Evolutionary conservation across 1,284 basidiomycete genomes (phyloP), one percentile per base, ranked within the genome.

Genomic region (Anthracocystis setariae): DNA sequence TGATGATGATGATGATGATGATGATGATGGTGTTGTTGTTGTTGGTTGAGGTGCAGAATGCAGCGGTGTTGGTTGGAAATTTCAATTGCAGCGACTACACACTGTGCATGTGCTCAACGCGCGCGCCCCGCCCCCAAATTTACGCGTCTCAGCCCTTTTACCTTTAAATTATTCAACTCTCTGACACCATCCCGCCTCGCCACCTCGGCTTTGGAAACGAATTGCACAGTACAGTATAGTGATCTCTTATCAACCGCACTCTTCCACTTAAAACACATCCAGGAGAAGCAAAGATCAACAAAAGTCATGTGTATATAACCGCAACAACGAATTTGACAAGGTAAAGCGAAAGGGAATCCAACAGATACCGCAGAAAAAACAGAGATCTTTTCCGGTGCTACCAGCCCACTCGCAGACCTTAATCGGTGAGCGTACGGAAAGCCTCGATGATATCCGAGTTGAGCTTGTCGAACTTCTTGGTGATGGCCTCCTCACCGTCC

Each of bases 401-500:
- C 33, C 8, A 20, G 32, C 15, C 32, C 15, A 35, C n/a, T 21
- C 18, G 5, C 10, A 37, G 8, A 15, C 13, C 39, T 58, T 38
- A 82, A 44, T 82, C 80, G 37, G 74, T 61, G 12, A 82, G 68
- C 46, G 75, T 78, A 46, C 79, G 79, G 75, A 83, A 82, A 23
- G 70, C 51, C 66, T 83, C 80, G 39, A 73, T 56, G 43, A 82
- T 79, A 52, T 82, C 79, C 54, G 54, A 55, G 64, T 74, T 68
- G 48, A 83, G 76, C 69, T 80, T 71, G 51, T 82, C 71, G 47
- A 73, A 78, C 68, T 73, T 74, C 48, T 71, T 63, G 18, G 66
- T 58, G 59, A 82, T 76, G 27, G 62, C 58, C 59, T 80, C 75
- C 69, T 83, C 78, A 37, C 82, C 82, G 21, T 83, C 81, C 70